Conservation (phyloP, 2,329 filamentous ascomycete species). For the Xylaria sp. region DNA sequence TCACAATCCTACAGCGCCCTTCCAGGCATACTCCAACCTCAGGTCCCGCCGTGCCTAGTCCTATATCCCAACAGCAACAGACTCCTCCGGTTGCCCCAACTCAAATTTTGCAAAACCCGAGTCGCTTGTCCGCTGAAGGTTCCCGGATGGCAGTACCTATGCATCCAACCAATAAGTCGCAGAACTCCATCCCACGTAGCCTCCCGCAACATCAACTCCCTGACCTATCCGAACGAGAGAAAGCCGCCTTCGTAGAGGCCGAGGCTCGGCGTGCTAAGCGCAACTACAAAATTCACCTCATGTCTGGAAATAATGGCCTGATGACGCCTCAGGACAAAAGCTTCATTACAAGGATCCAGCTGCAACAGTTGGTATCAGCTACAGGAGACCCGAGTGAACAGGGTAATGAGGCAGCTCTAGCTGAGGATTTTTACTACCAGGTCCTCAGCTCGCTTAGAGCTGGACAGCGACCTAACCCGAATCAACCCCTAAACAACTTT, state of each 20-base stretch:
- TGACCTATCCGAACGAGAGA: conserved; percentile 84
- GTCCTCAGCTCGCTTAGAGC: conserved; percentile 95
- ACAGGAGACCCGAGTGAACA: conserved; percentile 87
- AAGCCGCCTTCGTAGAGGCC: conserved; percentile 83
- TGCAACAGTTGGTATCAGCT: conserved; percentile 94
- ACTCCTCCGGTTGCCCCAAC: conserved; percentile 63
- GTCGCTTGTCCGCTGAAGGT: conserved; percentile 67
- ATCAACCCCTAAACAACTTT: conserved; percentile 94
- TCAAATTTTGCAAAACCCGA: conserved; percentile 84
- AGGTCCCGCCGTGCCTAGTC: conserved; percentile 48
- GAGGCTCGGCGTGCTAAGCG: conserved; percentile 96
- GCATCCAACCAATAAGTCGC: conserved; percentile 55
- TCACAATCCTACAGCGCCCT: conserved; percentile 67
- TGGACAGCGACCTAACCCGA: conserved; percentile 88
- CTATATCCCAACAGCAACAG: conserved; percentile 51
- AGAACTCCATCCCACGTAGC: conserved; percentile 67
- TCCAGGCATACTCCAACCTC: conserved; percentile 54
- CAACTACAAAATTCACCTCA: conserved; percentile 95
- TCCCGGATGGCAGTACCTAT: conserved; percentile 51
- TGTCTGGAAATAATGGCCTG: conserved; percentile 93
- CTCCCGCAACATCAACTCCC: conserved; percentile 76
- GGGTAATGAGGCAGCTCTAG: conserved; percentile 81
- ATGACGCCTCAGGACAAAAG: conserved; percentile 99
- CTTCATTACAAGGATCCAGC: conserved; percentile 96
- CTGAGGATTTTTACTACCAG: conserved; percentile 98